These are phyloP conservation scores for Blastosporella zonata DNA, from an alignment of 1,284 basidiomycete genomes.

Conservation along the genomic window DNA sequence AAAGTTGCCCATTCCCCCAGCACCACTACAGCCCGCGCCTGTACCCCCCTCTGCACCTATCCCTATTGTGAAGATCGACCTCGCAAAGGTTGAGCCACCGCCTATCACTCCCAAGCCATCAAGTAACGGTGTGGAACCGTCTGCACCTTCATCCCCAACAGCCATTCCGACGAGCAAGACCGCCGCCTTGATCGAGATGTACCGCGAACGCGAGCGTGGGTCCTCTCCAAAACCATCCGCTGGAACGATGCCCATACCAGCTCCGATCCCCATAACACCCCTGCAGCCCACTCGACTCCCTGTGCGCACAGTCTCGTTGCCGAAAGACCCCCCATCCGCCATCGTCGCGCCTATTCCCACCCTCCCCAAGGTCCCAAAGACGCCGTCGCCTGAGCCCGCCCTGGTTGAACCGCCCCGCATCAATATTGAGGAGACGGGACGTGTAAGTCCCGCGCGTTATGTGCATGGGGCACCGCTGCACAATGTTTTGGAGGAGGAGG, in stretches of 20 bases:
- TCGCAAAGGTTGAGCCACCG: slow-evolving; percentile 2
- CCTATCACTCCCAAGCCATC: slow-evolving; percentile 3
- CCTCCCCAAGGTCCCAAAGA: slow-evolving; percentile 15
- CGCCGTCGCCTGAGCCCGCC: slow-evolving; percentile 19
- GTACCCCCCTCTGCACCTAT: background rate
- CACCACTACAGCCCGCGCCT: slow-evolving; percentile 4
- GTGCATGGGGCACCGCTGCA: slow-evolving; percentile 85
- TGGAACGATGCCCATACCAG: slow-evolving; percentile 13
- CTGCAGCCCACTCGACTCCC: slow-evolving; percentile 39
- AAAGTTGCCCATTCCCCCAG: slow-evolving; percentile 18
- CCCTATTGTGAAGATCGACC: slow-evolving; percentile 7
- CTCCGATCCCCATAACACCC: slow-evolving; percentile 26
- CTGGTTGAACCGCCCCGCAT: slow-evolving; percentile 31
- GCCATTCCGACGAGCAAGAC: slow-evolving; percentile 61
- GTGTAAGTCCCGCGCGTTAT: slow-evolving; percentile 71
- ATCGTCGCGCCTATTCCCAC: slow-evolving; percentile 17
- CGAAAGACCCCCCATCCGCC: slow-evolving; percentile 24
- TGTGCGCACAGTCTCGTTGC: slow-evolving; percentile 29
- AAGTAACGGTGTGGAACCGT: slow-evolving; percentile 13
- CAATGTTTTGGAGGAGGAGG: slow-evolving; percentile 79
- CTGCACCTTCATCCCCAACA: slow-evolving; percentile 20
- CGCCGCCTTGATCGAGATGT: slow-evolving; percentile 77
- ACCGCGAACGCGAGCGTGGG: slow-evolving; percentile 63
- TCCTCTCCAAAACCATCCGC: slow-evolving; percentile 13
- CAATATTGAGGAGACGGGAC: slow-evolving; percentile 44